Evolutionary conservation across 768 basidiomycete species (phyloP), one percentile per base, ranked within the genome.

Genomic region (Mycena haematopus): DNA sequence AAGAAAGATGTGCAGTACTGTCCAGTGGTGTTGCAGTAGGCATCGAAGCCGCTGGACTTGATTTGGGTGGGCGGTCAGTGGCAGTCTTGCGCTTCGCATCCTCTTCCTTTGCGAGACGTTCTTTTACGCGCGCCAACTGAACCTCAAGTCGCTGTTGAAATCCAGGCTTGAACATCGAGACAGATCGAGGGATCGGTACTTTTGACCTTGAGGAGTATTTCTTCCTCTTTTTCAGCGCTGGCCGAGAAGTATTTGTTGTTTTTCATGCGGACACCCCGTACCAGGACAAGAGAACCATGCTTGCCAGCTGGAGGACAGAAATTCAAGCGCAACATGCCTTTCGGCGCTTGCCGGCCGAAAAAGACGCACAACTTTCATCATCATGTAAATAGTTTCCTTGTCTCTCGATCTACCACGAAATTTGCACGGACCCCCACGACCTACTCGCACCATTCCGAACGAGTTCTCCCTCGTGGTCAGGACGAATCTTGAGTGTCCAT

Each of bases 221-320:
- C 67, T 10, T 62, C 58, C 10, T 65, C 67, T 54, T 55, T 61
- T 49, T 60, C 52, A 22, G 60, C 33, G 54, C 35, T 59, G 38
- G 21, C 15, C 1, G 63, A 59, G n/a, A 65, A 29, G 25, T 47
- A 10, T 52, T 36, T 60, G 21, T 60, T 44, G 31, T 13, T 50
- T 56, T 47, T 55, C 50, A 47, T 56, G 29, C 63, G 63, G 21
- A 65, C 47, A 10, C 63, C 25, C 13, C 63, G 63, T 29, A 38
- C 44, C 22, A 59, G 24, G n/a, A 59, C 17, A 8, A 42, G 63
- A 44, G 52, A 36, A 6, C 52, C 57, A 58, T 52, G 29, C 19
- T 56, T 62, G 61, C 13, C 38, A 3, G 51, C 45, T 5, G 51
- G 25, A 46, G 42, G 8, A 11, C 14, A 29, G n/a, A 21, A 19